phyloP scores from a whole-genome alignment of 768 basidiomycete genomes.

The Leucosporidium scottii region DNA sequence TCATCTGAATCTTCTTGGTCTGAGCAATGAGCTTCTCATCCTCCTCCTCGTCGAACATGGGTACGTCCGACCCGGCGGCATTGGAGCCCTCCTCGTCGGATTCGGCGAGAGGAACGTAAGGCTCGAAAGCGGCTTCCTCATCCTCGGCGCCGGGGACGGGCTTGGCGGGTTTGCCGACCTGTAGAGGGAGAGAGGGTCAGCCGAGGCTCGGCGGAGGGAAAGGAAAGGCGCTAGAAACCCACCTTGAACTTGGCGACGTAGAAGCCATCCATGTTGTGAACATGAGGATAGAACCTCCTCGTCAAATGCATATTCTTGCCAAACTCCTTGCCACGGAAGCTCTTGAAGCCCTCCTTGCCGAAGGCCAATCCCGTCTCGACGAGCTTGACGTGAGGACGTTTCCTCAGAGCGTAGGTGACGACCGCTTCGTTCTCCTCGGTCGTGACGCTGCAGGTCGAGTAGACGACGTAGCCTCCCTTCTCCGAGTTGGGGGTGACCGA shows the following conservation, averaged over 20 bases:
- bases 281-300: conserved; percentile 63
- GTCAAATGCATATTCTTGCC: conserved; percentile 70
- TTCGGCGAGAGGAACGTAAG: conserved; percentile 43
- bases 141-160: conserved; percentile 37
- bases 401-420: conserved; percentile 91
- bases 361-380: conserved; percentile 90
- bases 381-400: conserved; percentile 84
- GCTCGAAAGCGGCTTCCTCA: conserved; percentile 37
- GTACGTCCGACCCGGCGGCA: not conserved
- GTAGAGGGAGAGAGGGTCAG: not conserved
- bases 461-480: conserved; percentile 88
- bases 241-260: conserved; percentile 97
- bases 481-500: conserved; percentile 82
- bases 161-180: conserved; percentile 38
- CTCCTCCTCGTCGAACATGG: conserved; percentile 62
- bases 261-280: conserved; percentile 99
- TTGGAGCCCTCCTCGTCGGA: conserved; percentile 25
- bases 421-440: conserved; percentile 98
- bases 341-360: conserved; percentile 82
- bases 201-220: not conserved
- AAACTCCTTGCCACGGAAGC: conserved; percentile 85
- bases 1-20: conserved; percentile 51
- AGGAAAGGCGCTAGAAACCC: not conserved
- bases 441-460: conserved; percentile 96
- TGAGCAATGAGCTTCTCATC: conserved; percentile 71